phyloP scores from a whole-genome alignment of 2,329 filamentous ascomycete species.

The Albophoma yamanashiensis region DNA sequence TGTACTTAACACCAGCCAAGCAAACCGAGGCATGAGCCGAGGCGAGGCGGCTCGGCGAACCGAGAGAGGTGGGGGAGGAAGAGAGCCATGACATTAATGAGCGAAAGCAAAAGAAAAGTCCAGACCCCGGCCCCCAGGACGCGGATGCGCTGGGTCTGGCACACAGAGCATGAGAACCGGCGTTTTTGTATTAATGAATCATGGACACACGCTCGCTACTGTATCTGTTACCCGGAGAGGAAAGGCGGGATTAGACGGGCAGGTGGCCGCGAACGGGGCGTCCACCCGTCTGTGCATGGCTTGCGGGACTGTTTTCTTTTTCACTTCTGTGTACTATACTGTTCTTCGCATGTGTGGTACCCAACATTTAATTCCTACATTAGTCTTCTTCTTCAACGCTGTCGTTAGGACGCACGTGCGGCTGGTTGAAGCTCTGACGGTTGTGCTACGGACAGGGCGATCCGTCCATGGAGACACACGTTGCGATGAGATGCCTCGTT shows the following conservation, averaged over 20 bases:
- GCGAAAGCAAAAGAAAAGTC: not conserved
- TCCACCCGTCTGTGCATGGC: not conserved
- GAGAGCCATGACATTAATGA: not conserved
- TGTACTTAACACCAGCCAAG: not conserved
- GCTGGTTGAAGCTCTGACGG: no score
- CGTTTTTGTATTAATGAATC: slow-evolving; percentile 2
- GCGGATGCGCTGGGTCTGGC: not conserved
- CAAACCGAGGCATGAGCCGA: not conserved
- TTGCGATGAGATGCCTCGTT: no score
- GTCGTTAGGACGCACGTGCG: no score
- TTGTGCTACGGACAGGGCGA: no score
- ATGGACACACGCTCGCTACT: not conserved
- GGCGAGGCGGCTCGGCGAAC: not conserved
- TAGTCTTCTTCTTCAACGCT: not conserved
- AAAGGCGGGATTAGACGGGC: not conserved
- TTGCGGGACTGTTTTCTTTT: not conserved
- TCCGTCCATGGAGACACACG: no score
- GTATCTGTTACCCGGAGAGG: not conserved
- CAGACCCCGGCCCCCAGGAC: not conserved
- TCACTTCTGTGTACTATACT: not conserved
- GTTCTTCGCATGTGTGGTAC: not conserved
- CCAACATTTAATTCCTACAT: not conserved
- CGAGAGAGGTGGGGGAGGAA: not conserved
- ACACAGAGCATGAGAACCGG: slow-evolving; percentile 6
- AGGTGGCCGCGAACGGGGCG: not conserved